phyloP scores from a whole-genome alignment of 1,284 basidiomycete species.

The Fistulina hepatica region DNA sequence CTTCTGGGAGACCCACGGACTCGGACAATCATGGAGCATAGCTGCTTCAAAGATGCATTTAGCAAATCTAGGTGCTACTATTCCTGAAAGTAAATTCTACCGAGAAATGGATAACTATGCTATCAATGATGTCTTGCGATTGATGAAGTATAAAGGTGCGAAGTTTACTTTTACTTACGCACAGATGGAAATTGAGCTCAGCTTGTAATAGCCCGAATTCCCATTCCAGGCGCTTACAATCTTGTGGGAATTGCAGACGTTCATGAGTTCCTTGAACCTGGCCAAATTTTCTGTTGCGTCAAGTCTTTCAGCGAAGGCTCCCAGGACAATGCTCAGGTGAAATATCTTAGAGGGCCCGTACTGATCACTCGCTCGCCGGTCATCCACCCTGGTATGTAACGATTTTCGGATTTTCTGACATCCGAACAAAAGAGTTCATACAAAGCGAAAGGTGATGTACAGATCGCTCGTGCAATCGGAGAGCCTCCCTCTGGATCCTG shows the following conservation, averaged over 20 bases:
- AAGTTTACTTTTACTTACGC: too few relatives aligned
- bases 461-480: slow-evolving; percentile 49
- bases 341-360: slow-evolving; percentile 44
- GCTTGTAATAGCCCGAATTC: slow-evolving; percentile 65
- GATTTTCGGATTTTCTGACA: too few relatives aligned
- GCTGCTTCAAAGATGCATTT: slow-evolving; percentile 28
- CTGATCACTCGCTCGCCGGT: slow-evolving; percentile 54
- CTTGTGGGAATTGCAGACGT: slow-evolving; percentile 61
- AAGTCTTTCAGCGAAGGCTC: too few relatives aligned
- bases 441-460: too few relatives aligned
- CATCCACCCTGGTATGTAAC: slow-evolving; percentile 59
- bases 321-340: slow-evolving; percentile 22
- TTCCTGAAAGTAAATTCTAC: slow-evolving; percentile 37
- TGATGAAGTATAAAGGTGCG: slow-evolving; percentile 54
- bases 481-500: slow-evolving; percentile 37
- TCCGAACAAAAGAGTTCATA: too few relatives aligned
- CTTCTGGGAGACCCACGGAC: slow-evolving; percentile 35
- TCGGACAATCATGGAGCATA: slow-evolving; percentile 31
- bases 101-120: slow-evolving; percentile 40
- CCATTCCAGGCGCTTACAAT: slow-evolving; percentile 48
- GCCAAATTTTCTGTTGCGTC: slow-evolving; percentile 49
- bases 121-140: slow-evolving; percentile 50
- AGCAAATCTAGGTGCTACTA: slow-evolving; percentile 23
- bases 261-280: slow-evolving; percentile 36
- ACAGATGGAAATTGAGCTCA: too few relatives aligned